phyloP scores from a whole-genome alignment of 768 basidiomycete species.

The Panellus pusillus region DNA sequence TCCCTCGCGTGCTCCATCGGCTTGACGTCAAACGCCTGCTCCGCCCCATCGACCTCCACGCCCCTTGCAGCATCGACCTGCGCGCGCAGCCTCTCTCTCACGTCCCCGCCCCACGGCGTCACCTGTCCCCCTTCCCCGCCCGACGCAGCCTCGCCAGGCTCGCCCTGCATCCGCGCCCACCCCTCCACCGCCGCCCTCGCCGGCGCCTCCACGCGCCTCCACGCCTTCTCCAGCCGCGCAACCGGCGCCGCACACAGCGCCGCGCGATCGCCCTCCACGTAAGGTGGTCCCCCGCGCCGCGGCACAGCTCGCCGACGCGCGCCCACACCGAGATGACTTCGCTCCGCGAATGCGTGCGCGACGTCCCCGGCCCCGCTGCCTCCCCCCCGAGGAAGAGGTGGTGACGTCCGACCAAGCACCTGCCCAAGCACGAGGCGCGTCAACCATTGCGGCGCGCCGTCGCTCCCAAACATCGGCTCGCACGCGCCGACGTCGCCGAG shows the following conservation, averaged over 20 bases:
- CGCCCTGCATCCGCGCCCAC: conserved; percentile 56
- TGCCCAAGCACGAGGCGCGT: conserved; percentile 72
- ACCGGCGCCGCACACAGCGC: conserved; percentile 75
- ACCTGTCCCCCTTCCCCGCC: conserved; percentile 51
- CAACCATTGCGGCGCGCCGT: conserved; percentile 77
- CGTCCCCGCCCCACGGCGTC: conserved; percentile 72
- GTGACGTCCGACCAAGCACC: too few relatives aligned
- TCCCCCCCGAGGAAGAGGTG: conserved; percentile 34
- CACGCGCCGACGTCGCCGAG: conserved; percentile 28
- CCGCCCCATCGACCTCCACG: conserved; percentile 33
- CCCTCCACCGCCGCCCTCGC: conserved; percentile 59
- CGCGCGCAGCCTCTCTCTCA: conserved; percentile 45
- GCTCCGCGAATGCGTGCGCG: conserved; percentile 69
- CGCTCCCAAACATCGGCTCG: conserved; percentile 60
- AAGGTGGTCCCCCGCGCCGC: conserved; percentile 73
- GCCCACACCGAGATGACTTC: conserved; percentile 76
- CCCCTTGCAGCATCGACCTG: conserved; percentile 46
- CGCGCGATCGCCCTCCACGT: conserved; percentile 72
- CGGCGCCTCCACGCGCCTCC: conserved; percentile 70
- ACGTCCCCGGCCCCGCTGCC: conserved; percentile 30
- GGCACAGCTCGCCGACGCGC: conserved; percentile 69
- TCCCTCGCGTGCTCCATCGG: conserved; percentile 41
- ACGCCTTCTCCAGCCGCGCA: conserved; percentile 74
- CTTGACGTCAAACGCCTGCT: conserved; percentile 43
- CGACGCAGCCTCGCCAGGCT: conserved; percentile 29